Percentiles rank a stretch among this genome's conserved stretches.
Conservation (phyloP, 139 green algal species). For the Spirogloea muscicola region DNA sequence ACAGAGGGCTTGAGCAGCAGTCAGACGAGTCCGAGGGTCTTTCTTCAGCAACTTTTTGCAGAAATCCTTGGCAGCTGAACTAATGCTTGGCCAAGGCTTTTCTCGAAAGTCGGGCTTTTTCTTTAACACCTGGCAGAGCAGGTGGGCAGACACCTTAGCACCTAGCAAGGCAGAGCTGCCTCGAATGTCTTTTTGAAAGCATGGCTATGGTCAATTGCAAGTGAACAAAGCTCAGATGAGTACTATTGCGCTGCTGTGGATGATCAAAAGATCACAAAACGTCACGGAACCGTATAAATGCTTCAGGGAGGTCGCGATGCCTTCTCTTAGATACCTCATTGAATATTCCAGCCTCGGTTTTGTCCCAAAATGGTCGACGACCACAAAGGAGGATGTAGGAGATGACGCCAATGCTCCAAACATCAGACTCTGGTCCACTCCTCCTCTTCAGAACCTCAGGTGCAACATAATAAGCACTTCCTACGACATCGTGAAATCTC, state of each 20-base stretch:
- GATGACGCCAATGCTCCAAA: slow-evolving; percentile 69
- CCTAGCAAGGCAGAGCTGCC: too few species aligned
- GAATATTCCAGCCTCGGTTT: slow-evolving; percentile 53
- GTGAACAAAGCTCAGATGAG: too few species aligned
- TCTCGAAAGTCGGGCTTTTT: slow-evolving; percentile 46
- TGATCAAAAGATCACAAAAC: too few species aligned
- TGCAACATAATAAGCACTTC: slow-evolving; percentile 70
- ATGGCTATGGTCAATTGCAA: too few species aligned
- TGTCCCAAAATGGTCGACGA: slow-evolving; percentile 49
- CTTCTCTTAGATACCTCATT: slow-evolving; percentile 51
- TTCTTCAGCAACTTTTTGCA: slow-evolving; percentile 51
- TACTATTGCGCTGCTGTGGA: too few species aligned
- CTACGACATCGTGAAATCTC: slow-evolving; percentile 66
- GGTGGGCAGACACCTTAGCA: too few species aligned
- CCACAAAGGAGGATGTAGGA: slow-evolving; percentile 65
- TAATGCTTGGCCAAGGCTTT: slow-evolving; percentile 46
- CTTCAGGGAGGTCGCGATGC: too few species aligned
- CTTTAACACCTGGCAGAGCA: slow-evolving; percentile 52
- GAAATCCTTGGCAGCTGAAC: slow-evolving; percentile 46
- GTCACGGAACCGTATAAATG: not conserved
- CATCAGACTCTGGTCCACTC: slow-evolving; percentile 56
- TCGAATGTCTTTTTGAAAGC: too few species aligned
- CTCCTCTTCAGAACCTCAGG: slow-evolving; percentile 62
- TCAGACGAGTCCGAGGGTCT: slow-evolving; percentile 49
- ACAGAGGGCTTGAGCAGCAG: slow-evolving; percentile 51